Evolutionary conservation across 139 green algal genomes (phyloP), one percentile per base, ranked within the genome.

Genomic region (Haematococcus lacustris): DNA sequence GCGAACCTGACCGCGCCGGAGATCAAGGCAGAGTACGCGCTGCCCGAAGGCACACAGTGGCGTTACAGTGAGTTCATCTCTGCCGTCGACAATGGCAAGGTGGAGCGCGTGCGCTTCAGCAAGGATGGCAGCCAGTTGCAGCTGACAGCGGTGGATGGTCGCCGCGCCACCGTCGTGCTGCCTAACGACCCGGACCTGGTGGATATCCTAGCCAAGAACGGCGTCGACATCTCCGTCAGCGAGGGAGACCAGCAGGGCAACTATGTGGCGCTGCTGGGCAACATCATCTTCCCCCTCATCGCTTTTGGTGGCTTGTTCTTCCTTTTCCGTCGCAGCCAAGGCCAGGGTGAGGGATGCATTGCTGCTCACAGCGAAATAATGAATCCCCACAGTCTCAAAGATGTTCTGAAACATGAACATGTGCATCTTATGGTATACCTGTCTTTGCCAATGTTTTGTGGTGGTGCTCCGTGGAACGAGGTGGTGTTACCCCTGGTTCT

Each of bases 271-370:
- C 85, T 99, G 38, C 80, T 99, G 7, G 96, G 95, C 81, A 99
- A 99, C 88, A 88, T 99, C 51, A 88, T 99, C 9, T 98, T 99
- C 87, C 96, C 96, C 9, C 85, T 99, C 23, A 86, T 99, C 57
- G 96, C 96, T 25, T 97, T 99, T 77, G 96, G 86, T 23, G 95
- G 95, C 64, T 88, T 99, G 17, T 99, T 99, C 89, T 95, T 99
- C 81, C 90, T 99, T 38, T 99, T 99, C 88, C 82, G 90, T 66
- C 81, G 87, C 28, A 69, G 50, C 50, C 79, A 85, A 68, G 66
- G 70, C 38, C 59, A 66, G 59, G 28, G n/a, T 66, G 59, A 35
- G 59, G 28, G 50, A 60, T 23, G 50, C 50, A 60, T 23, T n/a
- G 23, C 50, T n/a, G 17, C 50, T 60, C 50, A n/a, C 50, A 60